A percentile compares a stretch with the other conserved stretches of the same genome.
Conservation (phyloP, 2,329 filamentous ascomycete species). For the Magnaporthiopsis poae region DNA sequence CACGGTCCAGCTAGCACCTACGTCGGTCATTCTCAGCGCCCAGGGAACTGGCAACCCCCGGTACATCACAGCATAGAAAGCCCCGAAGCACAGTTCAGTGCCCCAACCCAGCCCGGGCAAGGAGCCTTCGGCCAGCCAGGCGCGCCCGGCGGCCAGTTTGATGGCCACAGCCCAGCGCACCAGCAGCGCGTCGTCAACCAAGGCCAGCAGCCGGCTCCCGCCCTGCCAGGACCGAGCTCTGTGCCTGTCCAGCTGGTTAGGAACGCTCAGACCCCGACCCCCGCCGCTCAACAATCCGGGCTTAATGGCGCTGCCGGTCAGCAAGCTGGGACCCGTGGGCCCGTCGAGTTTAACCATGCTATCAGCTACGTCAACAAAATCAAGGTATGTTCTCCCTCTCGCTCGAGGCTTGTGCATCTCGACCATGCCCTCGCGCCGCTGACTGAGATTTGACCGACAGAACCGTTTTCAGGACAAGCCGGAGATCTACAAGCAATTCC, state of each 20-base stretch:
- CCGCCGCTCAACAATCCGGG: conserved; percentile 35
- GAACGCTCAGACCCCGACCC: conserved; percentile 52
- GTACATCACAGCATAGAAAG: conserved; percentile 52
- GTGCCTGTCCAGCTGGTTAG: conserved; percentile 16
- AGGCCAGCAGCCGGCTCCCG: conserved; percentile 21
- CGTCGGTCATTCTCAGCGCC: conserved; percentile 33
- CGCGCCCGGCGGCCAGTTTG: conserved; percentile 22
- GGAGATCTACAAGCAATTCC: conserved; percentile 97
- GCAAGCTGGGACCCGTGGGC: conserved; percentile 68
- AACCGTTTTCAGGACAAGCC: conserved; percentile 94
- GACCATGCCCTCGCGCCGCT: background rate
- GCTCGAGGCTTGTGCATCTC: background rate
- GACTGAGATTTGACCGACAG: conserved; percentile 32
- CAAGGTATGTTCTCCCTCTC: conserved; percentile 55
- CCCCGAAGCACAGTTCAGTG: conserved; percentile 52
- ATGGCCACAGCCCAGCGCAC: conserved; percentile 18
- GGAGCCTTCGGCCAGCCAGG: conserved; percentile 35
- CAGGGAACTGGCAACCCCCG: conserved; percentile 44
- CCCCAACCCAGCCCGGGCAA: conserved; percentile 42
- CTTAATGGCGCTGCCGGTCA: conserved; percentile 52
- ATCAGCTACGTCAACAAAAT: conserved; percentile 99
- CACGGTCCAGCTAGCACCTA: conserved; percentile 31
- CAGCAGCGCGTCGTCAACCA: conserved; percentile 21
- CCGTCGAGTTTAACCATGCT: conserved; percentile 97
- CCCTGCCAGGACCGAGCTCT: conserved; percentile 1